Evolutionary conservation across 1,139 yeast species (phyloP).

Genomic region (Pichia terricola): DNA sequence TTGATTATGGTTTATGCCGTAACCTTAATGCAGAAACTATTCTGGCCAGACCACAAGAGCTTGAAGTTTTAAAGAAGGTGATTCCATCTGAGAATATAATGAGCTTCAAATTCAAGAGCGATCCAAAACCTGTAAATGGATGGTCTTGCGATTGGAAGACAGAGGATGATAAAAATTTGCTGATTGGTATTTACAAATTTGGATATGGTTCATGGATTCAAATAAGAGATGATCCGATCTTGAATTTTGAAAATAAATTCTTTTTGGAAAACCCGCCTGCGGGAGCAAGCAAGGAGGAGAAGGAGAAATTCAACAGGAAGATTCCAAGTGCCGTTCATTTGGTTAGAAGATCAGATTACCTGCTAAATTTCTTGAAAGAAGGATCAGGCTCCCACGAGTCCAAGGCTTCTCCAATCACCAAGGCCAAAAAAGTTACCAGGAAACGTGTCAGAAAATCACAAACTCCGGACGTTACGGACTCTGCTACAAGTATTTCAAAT

Average conservation of each 20-base stretch:
- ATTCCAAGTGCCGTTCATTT: constrained; percentile 87
- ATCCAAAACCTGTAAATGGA: constrained; percentile 75
- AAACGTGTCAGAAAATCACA: constrained; percentile 10
- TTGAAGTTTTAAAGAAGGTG: constrained; percentile 51
- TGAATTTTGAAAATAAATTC: constrained; percentile 77
- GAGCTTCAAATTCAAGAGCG: constrained; percentile 45
- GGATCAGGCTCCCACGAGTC: constrained; percentile 18
- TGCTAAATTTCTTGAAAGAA: constrained; percentile 59
- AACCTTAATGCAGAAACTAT: constrained; percentile 87
- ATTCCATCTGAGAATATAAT: constrained; percentile 53
- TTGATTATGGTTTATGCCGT: constrained; percentile 83
- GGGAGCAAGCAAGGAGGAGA: constrained; percentile 27
- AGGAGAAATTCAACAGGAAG: constrained; percentile 31
- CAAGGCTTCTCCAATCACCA: constrained; percentile 10
- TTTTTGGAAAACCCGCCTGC: constrained; percentile 43
- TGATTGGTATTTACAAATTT: constrained; percentile 82
- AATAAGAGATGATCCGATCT: constrained; percentile 88
- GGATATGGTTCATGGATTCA: constrained; percentile 96
- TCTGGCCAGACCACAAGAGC: constrained; percentile 71
- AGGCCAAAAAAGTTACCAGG: constrained; percentile 1
- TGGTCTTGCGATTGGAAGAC: constrained; percentile 88
- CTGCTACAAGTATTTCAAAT: background rate
- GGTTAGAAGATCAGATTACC: constrained; percentile 87
- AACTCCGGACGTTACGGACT: constrained; percentile 15
- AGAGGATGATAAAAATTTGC: constrained; percentile 75